Percentiles rank a stretch among this genome's conserved stretches.
These are phyloP conservation scores for Triangularia setosa DNA, from an alignment of 2,329 filamentous ascomycete species.

Conservation along the genomic window DNA sequence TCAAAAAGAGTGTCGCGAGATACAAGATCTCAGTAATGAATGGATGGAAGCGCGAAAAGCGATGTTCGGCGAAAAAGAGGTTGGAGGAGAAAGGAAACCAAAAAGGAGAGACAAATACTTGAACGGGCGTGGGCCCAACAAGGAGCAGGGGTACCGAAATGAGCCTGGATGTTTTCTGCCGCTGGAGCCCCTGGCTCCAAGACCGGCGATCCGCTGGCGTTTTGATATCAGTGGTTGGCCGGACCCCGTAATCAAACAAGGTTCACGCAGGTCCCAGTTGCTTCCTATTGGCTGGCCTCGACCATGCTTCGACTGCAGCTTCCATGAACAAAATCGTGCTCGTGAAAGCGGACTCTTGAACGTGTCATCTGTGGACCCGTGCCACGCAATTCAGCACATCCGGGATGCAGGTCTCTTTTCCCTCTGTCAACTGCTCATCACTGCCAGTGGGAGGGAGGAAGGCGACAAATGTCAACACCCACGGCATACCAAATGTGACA, in stretches of 20 bases:
- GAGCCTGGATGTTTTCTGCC: constrained; percentile 13
- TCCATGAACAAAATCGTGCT: not conserved
- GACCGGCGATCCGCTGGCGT: constrained; percentile 12
- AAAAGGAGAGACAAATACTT: constrained; percentile 13
- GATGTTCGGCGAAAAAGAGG: constrained; percentile 11
- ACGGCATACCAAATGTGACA: not conserved
- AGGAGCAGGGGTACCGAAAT: constrained; percentile 17
- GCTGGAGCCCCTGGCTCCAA: constrained; percentile 4
- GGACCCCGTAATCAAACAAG: constrained; percentile 8
- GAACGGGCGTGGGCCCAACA: constrained; percentile 11
- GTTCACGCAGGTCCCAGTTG: constrained; percentile 18
- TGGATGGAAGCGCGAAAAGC: constrained; percentile 23
- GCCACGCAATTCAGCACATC: constrained; percentile 3
- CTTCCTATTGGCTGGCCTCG: constrained; percentile 11
- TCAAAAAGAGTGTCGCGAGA: constrained; percentile 28
- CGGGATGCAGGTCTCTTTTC: not conserved
- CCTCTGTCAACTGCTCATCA: not conserved
- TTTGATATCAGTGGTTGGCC: constrained; percentile 5
- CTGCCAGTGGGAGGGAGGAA: not conserved
- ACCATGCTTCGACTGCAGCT: not conserved
- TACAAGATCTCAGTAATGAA: constrained; percentile 27
- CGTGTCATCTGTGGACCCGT: constrained; percentile 2
- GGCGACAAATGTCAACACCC: not conserved
- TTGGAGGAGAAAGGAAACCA: constrained; percentile 14
- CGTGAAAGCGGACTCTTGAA: not conserved